Base-by-base conservation (phyloP, 2,329 filamentous ascomycete genomes). In the Didymella glomerata region DNA sequence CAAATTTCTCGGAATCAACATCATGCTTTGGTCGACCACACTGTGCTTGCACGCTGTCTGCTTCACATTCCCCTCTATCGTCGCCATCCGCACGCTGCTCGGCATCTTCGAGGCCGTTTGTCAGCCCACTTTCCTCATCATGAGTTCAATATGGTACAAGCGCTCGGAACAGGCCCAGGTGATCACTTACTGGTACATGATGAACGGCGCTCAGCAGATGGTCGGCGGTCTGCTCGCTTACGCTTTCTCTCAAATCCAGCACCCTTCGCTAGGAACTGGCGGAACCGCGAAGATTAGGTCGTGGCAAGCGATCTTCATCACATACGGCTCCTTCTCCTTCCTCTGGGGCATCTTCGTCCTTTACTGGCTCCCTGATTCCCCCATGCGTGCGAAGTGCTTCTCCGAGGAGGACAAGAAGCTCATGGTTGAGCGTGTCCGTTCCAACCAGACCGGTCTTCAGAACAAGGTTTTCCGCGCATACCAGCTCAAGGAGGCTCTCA, bases 151-250 rank as follows among this genome's bases (percentile, higher is more conserved):
- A 80, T 91, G 89, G 89, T 91, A 91, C 74, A 86, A 85, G 60
- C 82, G 88, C 32, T 84, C 88, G 54, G 88, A 91, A 66, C 89
- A 91, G 69, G 84, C 88, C 0, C 75, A 83, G 0, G 84, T 86
- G 5, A 87, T 91, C 3, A 89, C 87, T 0, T 90, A 87, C 74
- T 91, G 89, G 88, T 86, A 81, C 61, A 90, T 90, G 86, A 91
- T 91, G 88, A 92, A 91, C 70, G 89, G 89, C 2, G 83, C 82
- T 0, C 89, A 91, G 70, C 89, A 91, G 69, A 88, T 91, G 49
- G 87, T 91, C 8, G 89, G 89, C 30, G 89, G 89, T 6, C 82
- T 91, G 0, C 79, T 91, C 0, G 88, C 88, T 0, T 86, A 86
- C 57, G 53, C 59, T 59, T 78, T 81, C 68, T 61, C 70, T 13